phyloP scores from a whole-genome alignment of 2,329 filamentous ascomycete species.

The Neocatenulostroma microsporum region DNA sequence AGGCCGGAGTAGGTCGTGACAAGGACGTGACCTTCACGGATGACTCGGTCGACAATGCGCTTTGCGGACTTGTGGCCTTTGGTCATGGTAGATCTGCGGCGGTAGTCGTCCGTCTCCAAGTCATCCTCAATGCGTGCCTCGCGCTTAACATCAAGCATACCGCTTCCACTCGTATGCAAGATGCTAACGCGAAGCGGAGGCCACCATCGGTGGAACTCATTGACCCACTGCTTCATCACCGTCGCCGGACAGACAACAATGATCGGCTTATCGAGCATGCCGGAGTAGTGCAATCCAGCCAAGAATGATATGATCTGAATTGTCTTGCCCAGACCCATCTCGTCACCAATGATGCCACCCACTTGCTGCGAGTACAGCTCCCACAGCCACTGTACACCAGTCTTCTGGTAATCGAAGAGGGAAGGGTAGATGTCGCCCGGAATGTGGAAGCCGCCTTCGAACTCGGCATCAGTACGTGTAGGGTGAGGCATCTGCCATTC shows the following conservation, averaged over 20 bases:
- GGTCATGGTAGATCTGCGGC: conserved; percentile 26
- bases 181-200: conserved; percentile 93
- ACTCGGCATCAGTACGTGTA: conserved; percentile 63
- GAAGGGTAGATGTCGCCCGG: conserved; percentile 91
- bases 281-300: conserved; percentile 86
- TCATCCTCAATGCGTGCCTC: conserved; percentile 57
- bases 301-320: conserved; percentile 74
- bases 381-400: conserved; percentile 90
- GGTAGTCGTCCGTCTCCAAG: conserved; percentile 46
- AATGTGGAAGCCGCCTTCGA: conserved; percentile 68
- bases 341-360: conserved; percentile 90
- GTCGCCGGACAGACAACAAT: conserved; percentile 92
- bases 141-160: conserved; percentile 75
- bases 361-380: conserved; percentile 85
- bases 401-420: conserved; percentile 95
- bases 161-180: conserved; percentile 87
- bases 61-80: conserved; percentile 63
- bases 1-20: conserved; percentile 94
- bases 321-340: conserved; percentile 97
- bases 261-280: conserved; percentile 71
- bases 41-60: conserved; percentile 73
- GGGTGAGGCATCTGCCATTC: conserved; percentile 88
- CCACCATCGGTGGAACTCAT: conserved; percentile 99
- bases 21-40: conserved; percentile 79
- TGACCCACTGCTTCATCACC: conserved; percentile 94